Evolutionary conservation across 2,329 filamentous ascomycete genomes (phyloP).

Genomic region (Epicoccum sorghinum): DNA sequence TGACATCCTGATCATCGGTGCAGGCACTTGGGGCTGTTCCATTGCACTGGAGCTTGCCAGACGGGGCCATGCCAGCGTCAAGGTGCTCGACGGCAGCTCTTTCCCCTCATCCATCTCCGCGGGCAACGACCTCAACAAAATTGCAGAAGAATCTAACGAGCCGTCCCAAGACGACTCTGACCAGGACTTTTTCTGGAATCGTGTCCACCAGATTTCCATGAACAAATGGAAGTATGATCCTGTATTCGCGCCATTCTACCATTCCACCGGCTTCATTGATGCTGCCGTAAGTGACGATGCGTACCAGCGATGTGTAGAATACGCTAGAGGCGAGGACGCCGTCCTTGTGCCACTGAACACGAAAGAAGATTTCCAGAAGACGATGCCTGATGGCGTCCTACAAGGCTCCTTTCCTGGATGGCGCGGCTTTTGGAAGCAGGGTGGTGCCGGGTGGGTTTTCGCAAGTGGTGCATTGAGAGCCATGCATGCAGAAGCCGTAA

Average conservation of each 20-base stretch:
- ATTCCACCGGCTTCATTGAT: slow-evolving; percentile 56
- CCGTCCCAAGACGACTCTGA: slow-evolving; percentile 33
- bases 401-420: slow-evolving; percentile 58
- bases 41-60: slow-evolving; percentile 57
- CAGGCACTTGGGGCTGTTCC: slow-evolving; percentile 58
- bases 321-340: slow-evolving; percentile 41
- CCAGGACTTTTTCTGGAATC: slow-evolving; percentile 45
- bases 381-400: slow-evolving; percentile 60
- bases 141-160: slow-evolving; percentile 47
- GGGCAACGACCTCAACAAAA: slow-evolving; percentile 58
- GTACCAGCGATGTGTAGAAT: slow-evolving; percentile 46
- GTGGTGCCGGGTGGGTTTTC: slow-evolving; percentile 61
- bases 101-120: slow-evolving; percentile 55
- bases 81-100: slow-evolving; percentile 52
- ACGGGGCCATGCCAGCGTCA: slow-evolving; percentile 54
- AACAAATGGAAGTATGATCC: slow-evolving; percentile 53
- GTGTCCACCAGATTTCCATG: slow-evolving; percentile 44
- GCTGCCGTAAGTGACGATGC: slow-evolving; percentile 51
- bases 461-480: slow-evolving; percentile 57
- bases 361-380: slow-evolving; percentile 54
- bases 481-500: slow-evolving; percentile 53
- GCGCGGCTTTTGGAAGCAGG: slow-evolving; percentile 56
- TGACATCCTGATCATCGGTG: slow-evolving; percentile 53
- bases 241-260: slow-evolving; percentile 53
- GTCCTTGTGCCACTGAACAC: slow-evolving; percentile 47